phyloP scores from a whole-genome alignment of 1,284 basidiomycete genomes.

The Amylostereum areolatum region DNA sequence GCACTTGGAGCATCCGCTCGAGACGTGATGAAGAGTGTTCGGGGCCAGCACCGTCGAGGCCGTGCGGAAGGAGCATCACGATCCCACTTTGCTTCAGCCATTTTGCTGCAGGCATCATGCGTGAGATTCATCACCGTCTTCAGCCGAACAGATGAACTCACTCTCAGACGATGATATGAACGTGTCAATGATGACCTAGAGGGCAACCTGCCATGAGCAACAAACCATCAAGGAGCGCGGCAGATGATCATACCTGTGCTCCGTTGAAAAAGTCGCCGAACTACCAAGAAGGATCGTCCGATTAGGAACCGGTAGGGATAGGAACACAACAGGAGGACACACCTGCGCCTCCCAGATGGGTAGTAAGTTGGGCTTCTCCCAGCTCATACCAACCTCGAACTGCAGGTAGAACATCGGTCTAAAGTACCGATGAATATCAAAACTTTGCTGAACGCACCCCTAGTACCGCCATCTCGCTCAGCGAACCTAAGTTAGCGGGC shows the following conservation, averaged over 20 bases:
- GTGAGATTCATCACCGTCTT: not conserved
- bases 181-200: conserved; percentile 79
- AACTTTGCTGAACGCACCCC: conserved; percentile 69
- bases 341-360: conserved; percentile 91
- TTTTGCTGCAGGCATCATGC: conserved; percentile 53
- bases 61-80: conserved; percentile 81
- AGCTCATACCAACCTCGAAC: conserved; percentile 87
- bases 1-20: conserved; percentile 80
- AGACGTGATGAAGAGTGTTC: conserved; percentile 86
- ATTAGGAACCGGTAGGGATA: conserved; percentile 1
- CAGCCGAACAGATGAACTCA: conserved; percentile 29
- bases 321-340: conserved; percentile 9
- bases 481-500: conserved; percentile 48
- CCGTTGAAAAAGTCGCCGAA: conserved; percentile 93
- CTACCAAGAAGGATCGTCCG: conserved; percentile 25
- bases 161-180: conserved; percentile 81
- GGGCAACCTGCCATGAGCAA: too few relatives aligned
- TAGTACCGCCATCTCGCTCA: conserved; percentile 84
- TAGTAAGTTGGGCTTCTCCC: conserved; percentile 74
- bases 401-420: conserved; percentile 29
- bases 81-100: conserved; percentile 92
- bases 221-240: too few relatives aligned
- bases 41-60: conserved; percentile 84
- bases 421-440: too few relatives aligned
- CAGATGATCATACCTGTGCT: conserved; percentile 53